Evolutionary conservation across 2,329 filamentous ascomycete species (phyloP), one percentile per base, ranked within the genome.

Genomic region (Xylogone sp.): DNA sequence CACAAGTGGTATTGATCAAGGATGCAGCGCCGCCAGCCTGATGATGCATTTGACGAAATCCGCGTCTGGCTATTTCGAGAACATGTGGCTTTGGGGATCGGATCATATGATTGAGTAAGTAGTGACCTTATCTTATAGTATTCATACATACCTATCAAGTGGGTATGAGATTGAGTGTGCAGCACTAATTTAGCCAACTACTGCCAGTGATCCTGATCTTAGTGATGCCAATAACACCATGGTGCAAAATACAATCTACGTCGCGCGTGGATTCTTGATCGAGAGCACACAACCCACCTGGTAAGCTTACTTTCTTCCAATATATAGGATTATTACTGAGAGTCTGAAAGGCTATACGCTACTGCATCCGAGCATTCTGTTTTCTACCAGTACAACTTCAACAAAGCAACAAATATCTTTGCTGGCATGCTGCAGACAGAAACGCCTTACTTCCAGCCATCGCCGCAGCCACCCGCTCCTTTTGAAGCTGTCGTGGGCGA

Each of bases 321-420:
- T n/a, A n/a, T n/a, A n/a, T 31, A 62, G 69, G 51, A 67, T n/a
- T n/a, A n/a, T n/a, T n/a, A n/a, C n/a, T 69, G 49, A 60, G 55
- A 20, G n/a, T n/a, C n/a, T n/a, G n/a, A n/a, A n/a, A n/a, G 56
- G 73, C 31, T 73, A 66, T 51, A 62, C 55, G 85, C 82, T 8
- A 84, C 82, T 1, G 24, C 24, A 27, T 27, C 81, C 0, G 86
- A 89, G 68, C 86, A 89, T 66, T 76, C 77, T 44, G 68, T 70
- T 27, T 27, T 27, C 24, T 6, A 27, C 10, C 10, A 79, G 58
- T 76, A 77, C 62, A 43, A 55, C 10, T 65, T 63, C 19, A 67
- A 70, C 12, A 67, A 69, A 31, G 70, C 74, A 3, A 69, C 72
- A 61, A 71, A 76, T 61, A 64, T 75, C 59, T 76, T 71, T 63